Base-by-base conservation (phyloP, 2,329 filamentous ascomycete species). In the Aspergillus aculeatinus region DNA sequence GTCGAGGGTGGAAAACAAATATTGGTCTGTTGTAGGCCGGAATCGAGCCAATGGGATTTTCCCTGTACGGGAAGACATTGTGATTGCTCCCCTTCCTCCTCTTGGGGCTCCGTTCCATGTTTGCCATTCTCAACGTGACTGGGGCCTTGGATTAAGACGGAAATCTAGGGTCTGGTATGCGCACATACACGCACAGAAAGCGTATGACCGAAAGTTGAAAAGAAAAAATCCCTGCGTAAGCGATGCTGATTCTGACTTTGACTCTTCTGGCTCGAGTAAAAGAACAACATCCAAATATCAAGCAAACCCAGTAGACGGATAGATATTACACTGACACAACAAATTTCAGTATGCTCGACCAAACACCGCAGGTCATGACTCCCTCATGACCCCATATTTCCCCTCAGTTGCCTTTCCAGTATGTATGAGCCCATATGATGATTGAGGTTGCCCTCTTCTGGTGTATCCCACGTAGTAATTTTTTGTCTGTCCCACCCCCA, bases 361-460 rank as follows among this genome's bases (percentile, higher is more conserved):
- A 25, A 55, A 44, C 52, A 55, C 52, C 39, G 31, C 14, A 29
- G 11, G 25, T n/a, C 31, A 39, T 11, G 21, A 14, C n/a, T 25
- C n/a, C 23, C 27, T 29, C 39, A 33, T 25, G n/a, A 55, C 39
- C 52, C 44, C 33, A 42, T 19, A 29, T 19, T 44, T 27, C 27
- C 33, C 11, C 33, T 35, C 27, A 25, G 19, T 55, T 55, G n/a
- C 25, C 25, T 48, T 55, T 44, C 53, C 53, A 16, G 16, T 19
- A 44, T 47, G 51, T 48, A 19, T 29, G 52, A 55, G 39, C 52
- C 23, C 25, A 47, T 55, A 44, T 55, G 39, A 48, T 55, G 39
- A 19, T 48, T 55, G 53, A 55, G 53, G 53, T 55, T 55, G 53
- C 53, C 53, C 53, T 55, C 53, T 35, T 21, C 25, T 31, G 42